phyloP scores from a whole-genome alignment of 345 rosid genomes.

The Eucalyptus curtisii region DNA sequence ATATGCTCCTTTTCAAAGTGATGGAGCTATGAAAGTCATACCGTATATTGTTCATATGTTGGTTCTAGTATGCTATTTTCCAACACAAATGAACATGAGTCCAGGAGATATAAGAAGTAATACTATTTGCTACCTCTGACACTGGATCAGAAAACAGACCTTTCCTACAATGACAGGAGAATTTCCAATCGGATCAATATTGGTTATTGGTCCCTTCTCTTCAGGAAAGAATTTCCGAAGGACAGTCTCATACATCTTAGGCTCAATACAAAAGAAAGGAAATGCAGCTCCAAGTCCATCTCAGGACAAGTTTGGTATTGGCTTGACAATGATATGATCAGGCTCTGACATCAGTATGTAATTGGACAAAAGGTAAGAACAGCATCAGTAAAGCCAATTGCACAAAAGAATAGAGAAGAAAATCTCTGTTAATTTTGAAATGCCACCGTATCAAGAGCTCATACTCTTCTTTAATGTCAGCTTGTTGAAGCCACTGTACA shows the following conservation, averaged over 20 bases:
- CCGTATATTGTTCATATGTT: background rate
- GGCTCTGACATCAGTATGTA: constrained; percentile 96
- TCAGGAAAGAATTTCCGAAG: constrained; percentile 72
- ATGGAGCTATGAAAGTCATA: background rate
- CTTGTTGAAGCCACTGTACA: constrained; percentile 92
- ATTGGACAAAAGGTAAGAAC: constrained; percentile 21
- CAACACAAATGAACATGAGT: background rate
- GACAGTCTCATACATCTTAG: constrained; percentile 71
- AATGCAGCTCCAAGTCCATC: constrained; percentile 87
- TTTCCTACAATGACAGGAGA: constrained; percentile 89
- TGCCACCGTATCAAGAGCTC: background rate
- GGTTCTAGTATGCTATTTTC: background rate
- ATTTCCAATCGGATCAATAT: constrained; percentile 88
- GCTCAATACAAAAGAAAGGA: constrained; percentile 96
- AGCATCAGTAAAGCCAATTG: background rate
- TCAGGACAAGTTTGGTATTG: constrained; percentile 83
- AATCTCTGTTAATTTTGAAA: background rate
- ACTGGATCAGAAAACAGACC: constrained; percentile 17
- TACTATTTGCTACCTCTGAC: background rate
- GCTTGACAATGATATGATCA: constrained; percentile 86
- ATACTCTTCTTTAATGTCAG: constrained; percentile 89
- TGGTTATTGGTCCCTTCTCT: constrained; percentile 69
- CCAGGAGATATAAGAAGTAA: background rate
- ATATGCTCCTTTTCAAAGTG: background rate
- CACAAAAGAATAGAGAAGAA: background rate